Base-by-base conservation (phyloP, 495 filamentous ascomycete genomes). In the Penicillium argentinense region DNA sequence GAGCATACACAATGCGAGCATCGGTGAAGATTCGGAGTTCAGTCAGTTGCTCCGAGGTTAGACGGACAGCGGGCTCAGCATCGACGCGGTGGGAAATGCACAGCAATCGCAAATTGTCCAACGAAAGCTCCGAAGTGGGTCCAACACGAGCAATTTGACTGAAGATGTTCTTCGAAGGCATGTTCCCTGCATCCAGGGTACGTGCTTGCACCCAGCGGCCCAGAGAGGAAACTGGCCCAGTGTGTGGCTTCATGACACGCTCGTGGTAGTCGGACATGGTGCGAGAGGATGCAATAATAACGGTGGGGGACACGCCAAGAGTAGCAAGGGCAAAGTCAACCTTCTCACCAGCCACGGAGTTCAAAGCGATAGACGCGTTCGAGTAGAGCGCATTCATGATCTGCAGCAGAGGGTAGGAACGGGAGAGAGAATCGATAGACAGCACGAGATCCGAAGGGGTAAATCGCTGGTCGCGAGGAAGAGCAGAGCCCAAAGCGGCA, bases 311-410 rank as follows among this genome's bases (percentile, higher is more conserved):
- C 18, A 95, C 76, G 19, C 79, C 79, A 39, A 80, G 74, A 9
- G 87, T 85, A 9, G 89, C 89, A 22, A 88, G 58, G 26, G 74
- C 72, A 23, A 96, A 76, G 62, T 93, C 82, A 2, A 84, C 77
- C 23, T 77, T 77, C 18, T 77, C 73, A 6, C 87, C 82, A 24
- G 88, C 86, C 16, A 93, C 89, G 2, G 90, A 90, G 60, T 88
- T 97, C 50, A 99, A 79, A 19, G 91, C 93, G 14, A 97, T 74
- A 0, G 90, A 90, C 26, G 89, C 79, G 57, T 92, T 90, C 17
- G 81, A 86, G 64, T 78, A 91, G 4, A 99, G 79, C 0, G 92
- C 91, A 17, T 84, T 83, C 48, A 97, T 76, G 12, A 90, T 88
- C 39, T 91, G 77, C 36, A 83, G 79, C 12, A 97, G 79, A 2